These are phyloP conservation scores for Sanghuangporus weigelae DNA, from an alignment of 1,284 basidiomycete species.

Conservation along the genomic window DNA sequence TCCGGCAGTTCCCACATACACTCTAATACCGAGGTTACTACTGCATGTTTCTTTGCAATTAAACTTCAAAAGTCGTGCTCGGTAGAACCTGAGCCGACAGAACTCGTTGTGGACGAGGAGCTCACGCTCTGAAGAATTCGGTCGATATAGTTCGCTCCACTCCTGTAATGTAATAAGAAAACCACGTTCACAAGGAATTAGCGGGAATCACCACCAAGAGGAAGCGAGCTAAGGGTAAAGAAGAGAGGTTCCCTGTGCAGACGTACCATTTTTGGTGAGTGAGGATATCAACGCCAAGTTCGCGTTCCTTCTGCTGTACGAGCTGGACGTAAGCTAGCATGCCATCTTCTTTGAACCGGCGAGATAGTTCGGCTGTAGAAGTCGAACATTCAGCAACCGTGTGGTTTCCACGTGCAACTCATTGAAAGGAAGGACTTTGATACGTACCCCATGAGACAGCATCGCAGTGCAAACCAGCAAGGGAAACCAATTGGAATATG, in stretches of 20 bases:
- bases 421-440: slow-evolving; percentile 20
- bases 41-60: background rate
- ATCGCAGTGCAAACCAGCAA: slow-evolving; percentile 85
- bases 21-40: background rate
- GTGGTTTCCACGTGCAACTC: slow-evolving; percentile 12
- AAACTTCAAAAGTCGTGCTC: slow-evolving; percentile 62
- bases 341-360: slow-evolving; percentile 74
- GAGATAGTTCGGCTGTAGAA: slow-evolving; percentile 63
- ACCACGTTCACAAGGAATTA: background rate
- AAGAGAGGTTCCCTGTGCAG: background rate
- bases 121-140: slow-evolving; percentile 72
- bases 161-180: slow-evolving; percentile 42
- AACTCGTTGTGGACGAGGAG: slow-evolving; percentile 77
- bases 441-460: slow-evolving; percentile 71
- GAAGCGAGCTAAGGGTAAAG: background rate
- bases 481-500: slow-evolving; percentile 79
- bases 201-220: background rate
- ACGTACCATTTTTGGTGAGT: slow-evolving; percentile 85
- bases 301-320: slow-evolving; percentile 84
- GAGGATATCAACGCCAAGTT: slow-evolving; percentile 88
- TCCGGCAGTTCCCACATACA: background rate
- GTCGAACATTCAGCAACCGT: background rate
- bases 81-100: slow-evolving; percentile 80
- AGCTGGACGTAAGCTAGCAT: slow-evolving; percentile 87
- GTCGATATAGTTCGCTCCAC: slow-evolving; percentile 85